Conservation (phyloP, 2,329 filamentous ascomycete genomes). For the Aspergillus sp. region DNA sequence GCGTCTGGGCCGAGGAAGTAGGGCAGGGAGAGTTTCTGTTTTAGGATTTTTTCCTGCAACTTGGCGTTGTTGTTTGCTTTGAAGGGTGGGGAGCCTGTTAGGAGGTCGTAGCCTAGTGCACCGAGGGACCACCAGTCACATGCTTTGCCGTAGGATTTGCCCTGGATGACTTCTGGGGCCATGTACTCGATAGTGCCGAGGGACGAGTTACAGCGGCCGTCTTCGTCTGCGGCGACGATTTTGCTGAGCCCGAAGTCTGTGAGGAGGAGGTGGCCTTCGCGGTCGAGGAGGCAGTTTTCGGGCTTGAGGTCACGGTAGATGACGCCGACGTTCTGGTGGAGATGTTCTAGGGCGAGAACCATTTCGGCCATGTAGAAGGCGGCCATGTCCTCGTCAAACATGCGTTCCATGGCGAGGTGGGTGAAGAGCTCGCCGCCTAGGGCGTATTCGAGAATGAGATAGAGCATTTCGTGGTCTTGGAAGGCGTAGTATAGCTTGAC, state of each 20-base stretch:
- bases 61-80: slow-evolving; percentile 85
- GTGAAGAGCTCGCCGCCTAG: slow-evolving; percentile 95
- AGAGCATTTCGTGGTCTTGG: slow-evolving; percentile 95
- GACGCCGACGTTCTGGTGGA: slow-evolving; percentile 86
- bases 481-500: slow-evolving; percentile 98
- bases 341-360: slow-evolving; percentile 84
- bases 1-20: slow-evolving; percentile 89
- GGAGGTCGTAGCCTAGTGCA: slow-evolving; percentile 81
- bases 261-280: slow-evolving; percentile 83
- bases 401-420: slow-evolving; percentile 87
- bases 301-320: slow-evolving; percentile 97
- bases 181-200: slow-evolving; percentile 97
- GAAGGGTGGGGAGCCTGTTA: slow-evolving; percentile 90
- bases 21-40: slow-evolving; percentile 80
- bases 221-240: slow-evolving; percentile 64
- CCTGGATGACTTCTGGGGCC: slow-evolving; percentile 89
- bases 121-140: slow-evolving; percentile 99
- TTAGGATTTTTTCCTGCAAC: slow-evolving; percentile 91
- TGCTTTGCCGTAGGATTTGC: slow-evolving; percentile 82
- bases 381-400: slow-evolving; percentile 83
- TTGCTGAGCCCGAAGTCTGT: slow-evolving; percentile 98
- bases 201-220: slow-evolving; percentile 73
- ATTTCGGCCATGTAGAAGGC: slow-evolving; percentile 99
- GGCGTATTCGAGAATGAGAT: slow-evolving; percentile 94
- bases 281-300: slow-evolving; percentile 90